Evolutionary conservation across 768 basidiomycete species (phyloP), one percentile per base, ranked within the genome.

Genomic region (Suillus subalutaceus): DNA sequence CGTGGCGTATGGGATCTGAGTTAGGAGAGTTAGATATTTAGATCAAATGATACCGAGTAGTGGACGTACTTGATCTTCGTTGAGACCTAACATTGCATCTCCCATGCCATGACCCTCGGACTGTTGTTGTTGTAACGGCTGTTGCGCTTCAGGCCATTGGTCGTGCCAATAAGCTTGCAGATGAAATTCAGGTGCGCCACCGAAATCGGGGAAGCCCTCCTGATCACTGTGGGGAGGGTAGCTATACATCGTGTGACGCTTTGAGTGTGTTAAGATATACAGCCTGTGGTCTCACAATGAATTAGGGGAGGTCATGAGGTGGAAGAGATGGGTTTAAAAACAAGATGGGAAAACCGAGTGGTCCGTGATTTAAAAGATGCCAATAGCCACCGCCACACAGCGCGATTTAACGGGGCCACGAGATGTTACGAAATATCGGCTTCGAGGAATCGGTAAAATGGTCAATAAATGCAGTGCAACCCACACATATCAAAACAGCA

Each of bases 321-420:
- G 18, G 66, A n/a, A 52, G 48, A 30, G 37, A 60, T 60, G 65
- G 7, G 8, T 7, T 4, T 30, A 43, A 48, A 23, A 46, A 15
- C 18, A 62, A 63, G 65, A 64, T 69, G 64, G 53, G 63, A 65
- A 53, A 62, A 38, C 44, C 37, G 20, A 41, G 23, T n/a, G 63
- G 61, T 50, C n/a, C 40, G 53, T 58, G 43, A 32, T 62, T 66
- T 76, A 77, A 76, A 76, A 69, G 72, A 66, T 57, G 41, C 41
- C 53, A 66, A 66, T 59, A 57, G 37, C 43, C 65, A 58, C 56
- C 58, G 62, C 62, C 57, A 55, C 73, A 40, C 61, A 62, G 63
- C 59, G 63, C 9, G 23, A 67, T 71, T 72, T 76, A 59, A 32
- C 70, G 38, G 63, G 66, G 26, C 67, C 56, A 67, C 59, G 52